Percentiles rank a stretch among this genome's conserved stretches.
Evolutionary conservation across 345 rosid species (phyloP).

Genomic region (Eucalyptus virginea): DNA sequence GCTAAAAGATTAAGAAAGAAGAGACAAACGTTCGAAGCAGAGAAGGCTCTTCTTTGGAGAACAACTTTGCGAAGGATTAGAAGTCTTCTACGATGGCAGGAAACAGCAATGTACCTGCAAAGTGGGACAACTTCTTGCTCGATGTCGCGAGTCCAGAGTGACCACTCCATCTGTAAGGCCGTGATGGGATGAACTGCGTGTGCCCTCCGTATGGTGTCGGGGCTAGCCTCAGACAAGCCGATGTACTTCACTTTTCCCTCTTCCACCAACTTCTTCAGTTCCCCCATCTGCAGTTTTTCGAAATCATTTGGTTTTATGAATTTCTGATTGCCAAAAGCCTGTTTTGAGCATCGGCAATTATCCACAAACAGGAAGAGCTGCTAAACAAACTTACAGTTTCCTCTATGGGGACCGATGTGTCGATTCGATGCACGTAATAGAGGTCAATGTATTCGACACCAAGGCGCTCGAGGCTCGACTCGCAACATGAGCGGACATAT

Average conservation of each 20-base stretch:
- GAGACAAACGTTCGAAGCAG: background rate
- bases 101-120: slow-evolving; percentile 3
- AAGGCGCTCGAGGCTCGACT: slow-evolving; percentile 13
- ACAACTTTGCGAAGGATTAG: background rate
- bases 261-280: slow-evolving; percentile 25
- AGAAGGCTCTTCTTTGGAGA: background rate
- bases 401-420: slow-evolving; percentile 6
- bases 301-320: background rate
- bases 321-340: background rate
- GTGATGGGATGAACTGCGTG: slow-evolving; percentile 35
- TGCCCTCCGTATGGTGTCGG: slow-evolving; percentile 23
- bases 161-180: slow-evolving; percentile 29
- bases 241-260: slow-evolving; percentile 30
- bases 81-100: background rate
- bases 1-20: background rate
- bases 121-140: slow-evolving; percentile 27
- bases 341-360: background rate
- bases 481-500: slow-evolving; percentile 7
- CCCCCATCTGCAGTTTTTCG: slow-evolving; percentile 9
- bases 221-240: slow-evolving; percentile 39
- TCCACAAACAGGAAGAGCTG: background rate
- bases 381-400: slow-evolving; percentile 2
- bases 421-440: slow-evolving; percentile 11
- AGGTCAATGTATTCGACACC: slow-evolving; percentile 17
- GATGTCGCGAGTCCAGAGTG: slow-evolving; percentile 24